phyloP scores from a whole-genome alignment of 2,329 filamentous ascomycete genomes.

The Arthrobotrys megalospora region DNA sequence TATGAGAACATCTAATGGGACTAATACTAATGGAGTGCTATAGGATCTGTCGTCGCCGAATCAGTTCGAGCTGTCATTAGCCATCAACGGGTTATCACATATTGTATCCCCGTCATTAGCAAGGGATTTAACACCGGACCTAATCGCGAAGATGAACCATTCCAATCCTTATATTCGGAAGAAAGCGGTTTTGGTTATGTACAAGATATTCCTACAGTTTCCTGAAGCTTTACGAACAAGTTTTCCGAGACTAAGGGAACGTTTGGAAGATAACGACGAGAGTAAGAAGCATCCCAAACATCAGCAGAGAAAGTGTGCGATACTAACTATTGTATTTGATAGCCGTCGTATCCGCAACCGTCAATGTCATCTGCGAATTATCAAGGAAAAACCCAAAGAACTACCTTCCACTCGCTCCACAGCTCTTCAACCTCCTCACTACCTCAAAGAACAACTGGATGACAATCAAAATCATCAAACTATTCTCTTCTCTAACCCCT shows the following conservation, averaged over 20 bases:
- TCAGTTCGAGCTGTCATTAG: constrained; percentile 84
- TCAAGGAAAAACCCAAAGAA: constrained; percentile 95
- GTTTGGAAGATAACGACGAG: constrained; percentile 88
- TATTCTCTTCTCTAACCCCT: constrained; percentile 94
- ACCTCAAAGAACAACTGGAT: constrained; percentile 99
- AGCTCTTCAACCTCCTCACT: constrained; percentile 91
- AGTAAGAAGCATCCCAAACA: constrained; percentile 75
- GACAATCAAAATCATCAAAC: constrained; percentile 98
- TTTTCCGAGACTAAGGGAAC: constrained; percentile 98
- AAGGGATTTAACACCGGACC: constrained; percentile 86
- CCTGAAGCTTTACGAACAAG: constrained; percentile 91
- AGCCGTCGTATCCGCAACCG: constrained; percentile 89
- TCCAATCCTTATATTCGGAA: constrained; percentile 89
- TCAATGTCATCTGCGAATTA: constrained; percentile 96
- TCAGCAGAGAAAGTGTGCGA: not conserved
- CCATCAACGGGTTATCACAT: constrained; percentile 91
- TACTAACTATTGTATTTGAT: not conserved
- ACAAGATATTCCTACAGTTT: constrained; percentile 93
- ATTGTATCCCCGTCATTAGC: constrained; percentile 93
- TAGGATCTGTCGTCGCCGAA: constrained; percentile 80
- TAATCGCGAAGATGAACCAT: constrained; percentile 88
- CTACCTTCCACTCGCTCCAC: constrained; percentile 90
- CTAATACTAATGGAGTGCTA: not conserved
- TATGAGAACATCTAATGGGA: not conserved
- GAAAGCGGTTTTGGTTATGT: constrained; percentile 95